Evolutionary conservation across 2,329 filamentous ascomycete species (phyloP).

Genomic region (Penicillium sp.): DNA sequence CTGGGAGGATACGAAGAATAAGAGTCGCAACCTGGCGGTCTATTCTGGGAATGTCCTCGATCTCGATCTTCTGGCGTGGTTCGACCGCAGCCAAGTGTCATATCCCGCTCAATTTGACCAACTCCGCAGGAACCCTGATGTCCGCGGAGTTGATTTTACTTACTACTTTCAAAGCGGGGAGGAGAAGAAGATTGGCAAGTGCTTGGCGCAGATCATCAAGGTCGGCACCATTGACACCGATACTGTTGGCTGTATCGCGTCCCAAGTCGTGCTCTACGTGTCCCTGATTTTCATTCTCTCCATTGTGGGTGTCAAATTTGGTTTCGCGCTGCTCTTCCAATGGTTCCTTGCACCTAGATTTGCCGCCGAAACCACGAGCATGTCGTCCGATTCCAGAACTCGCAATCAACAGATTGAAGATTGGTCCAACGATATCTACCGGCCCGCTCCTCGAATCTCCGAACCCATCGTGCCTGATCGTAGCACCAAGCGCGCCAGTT

Average conservation of each 20-base stretch:
- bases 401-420: conserved; percentile 93
- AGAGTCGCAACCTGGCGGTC: conserved; percentile 82
- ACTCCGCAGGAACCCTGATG: conserved; percentile 66
- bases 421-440: conserved; percentile 97
- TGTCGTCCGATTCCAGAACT: conserved; percentile 76
- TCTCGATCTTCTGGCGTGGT: conserved; percentile 83
- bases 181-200: conserved; percentile 81
- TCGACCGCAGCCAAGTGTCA: conserved; percentile 75
- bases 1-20: conserved; percentile 91
- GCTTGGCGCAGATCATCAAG: conserved; percentile 89
- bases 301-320: conserved; percentile 81
- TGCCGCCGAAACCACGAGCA: conserved; percentile 79
- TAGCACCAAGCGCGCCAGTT: conserved; percentile 76
- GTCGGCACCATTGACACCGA: conserved; percentile 95
- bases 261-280: conserved; percentile 92
- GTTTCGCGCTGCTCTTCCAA: conserved; percentile 87
- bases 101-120: conserved; percentile 77
- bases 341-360: conserved; percentile 93
- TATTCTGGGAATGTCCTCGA: conserved; percentile 95
- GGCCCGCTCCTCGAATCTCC: conserved; percentile 76
- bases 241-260: conserved; percentile 94
- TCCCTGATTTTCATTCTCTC: conserved; percentile 88
- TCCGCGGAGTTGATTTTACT: conserved; percentile 85
- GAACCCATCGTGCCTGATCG: conserved; percentile 72
- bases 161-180: conserved; percentile 74